Evolutionary conservation across 2,329 filamentous ascomycete genomes (phyloP).

Genomic region (Epicoccum nigrum): DNA sequence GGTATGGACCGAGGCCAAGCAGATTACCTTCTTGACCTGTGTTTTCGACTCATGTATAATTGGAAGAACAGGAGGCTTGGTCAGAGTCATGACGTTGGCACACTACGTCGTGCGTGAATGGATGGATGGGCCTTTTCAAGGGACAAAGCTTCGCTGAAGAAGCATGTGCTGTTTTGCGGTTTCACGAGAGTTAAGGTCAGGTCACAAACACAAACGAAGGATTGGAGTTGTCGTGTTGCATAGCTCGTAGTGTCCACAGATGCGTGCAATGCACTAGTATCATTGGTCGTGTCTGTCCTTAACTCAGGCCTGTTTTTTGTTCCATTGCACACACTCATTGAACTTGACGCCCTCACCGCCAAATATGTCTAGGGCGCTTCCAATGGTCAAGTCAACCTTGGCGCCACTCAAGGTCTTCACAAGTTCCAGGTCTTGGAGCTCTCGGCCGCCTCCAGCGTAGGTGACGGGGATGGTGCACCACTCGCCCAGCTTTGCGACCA

Average conservation of each 20-base stretch:
- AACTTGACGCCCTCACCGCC: slow-evolving; percentile 86
- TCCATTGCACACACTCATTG: slow-evolving; percentile 90
- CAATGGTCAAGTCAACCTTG: slow-evolving; percentile 91
- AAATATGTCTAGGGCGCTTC: slow-evolving; percentile 95
- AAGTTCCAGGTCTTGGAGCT: slow-evolving; percentile 78
- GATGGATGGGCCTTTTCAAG: no score
- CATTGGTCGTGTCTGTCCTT: no score
- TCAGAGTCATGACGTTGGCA: not conserved
- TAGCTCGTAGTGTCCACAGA: slow-evolving; percentile 6
- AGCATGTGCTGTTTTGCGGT: not conserved
- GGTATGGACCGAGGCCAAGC: not conserved
- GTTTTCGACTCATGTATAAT: slow-evolving; percentile 24
- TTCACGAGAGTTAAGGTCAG: slow-evolving; percentile 2
- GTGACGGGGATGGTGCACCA: slow-evolving; percentile 95
- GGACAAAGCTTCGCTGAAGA: not conserved
- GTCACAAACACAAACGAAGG: not conserved
- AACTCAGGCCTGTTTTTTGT: slow-evolving; percentile 51
- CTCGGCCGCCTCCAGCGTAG: slow-evolving; percentile 91
- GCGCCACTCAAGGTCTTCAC: slow-evolving; percentile 80
- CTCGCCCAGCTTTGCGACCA: slow-evolving; percentile 75
- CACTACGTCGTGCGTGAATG: no score
- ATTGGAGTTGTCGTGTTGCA: slow-evolving; percentile 1
- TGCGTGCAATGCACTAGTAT: slow-evolving; percentile 12
- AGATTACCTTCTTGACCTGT: slow-evolving; percentile 29
- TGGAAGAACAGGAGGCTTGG: slow-evolving; percentile 15